Evolutionary conservation across 768 basidiomycete species (phyloP).

Genomic region (Fomitopsis pulvina): DNA sequence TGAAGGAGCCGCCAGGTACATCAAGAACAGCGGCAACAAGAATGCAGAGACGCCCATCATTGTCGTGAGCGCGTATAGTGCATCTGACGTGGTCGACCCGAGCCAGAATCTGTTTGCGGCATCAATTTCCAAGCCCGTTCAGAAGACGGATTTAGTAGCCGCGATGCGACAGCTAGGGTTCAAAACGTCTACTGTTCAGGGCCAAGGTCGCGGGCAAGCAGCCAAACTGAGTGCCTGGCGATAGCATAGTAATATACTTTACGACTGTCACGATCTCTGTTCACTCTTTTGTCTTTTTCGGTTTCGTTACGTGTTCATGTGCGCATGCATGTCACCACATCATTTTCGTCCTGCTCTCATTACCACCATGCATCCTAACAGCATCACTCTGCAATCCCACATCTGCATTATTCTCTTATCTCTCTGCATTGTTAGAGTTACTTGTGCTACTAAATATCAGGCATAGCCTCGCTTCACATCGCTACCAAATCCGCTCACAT

Average conservation of each 20-base stretch:
- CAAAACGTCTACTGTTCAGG: constrained; percentile 73
- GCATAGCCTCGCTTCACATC: constrained; percentile 3
- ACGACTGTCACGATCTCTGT: constrained; percentile 8
- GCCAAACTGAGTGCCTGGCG: constrained; percentile 13
- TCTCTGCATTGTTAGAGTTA: constrained; percentile 24
- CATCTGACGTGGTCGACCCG: constrained; percentile 54
- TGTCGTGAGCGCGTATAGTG: constrained; percentile 84
- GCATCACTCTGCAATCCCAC: constrained; percentile 13
- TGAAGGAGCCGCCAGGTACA: constrained; percentile 93
- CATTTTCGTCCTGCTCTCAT: constrained; percentile 12
- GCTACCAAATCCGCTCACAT: too few relatives aligned
- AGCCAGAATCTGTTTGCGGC: constrained; percentile 72
- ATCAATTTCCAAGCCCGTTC: constrained; percentile 82
- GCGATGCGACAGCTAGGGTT: constrained; percentile 85
- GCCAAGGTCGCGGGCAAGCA: constrained; percentile 29
- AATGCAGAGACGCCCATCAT: constrained; percentile 91
- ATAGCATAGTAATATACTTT: constrained; percentile 12
- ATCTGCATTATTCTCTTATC: constrained; percentile 16
- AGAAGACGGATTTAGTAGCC: constrained; percentile 77
- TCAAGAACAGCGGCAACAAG: constrained; percentile 94
- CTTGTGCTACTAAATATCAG: constrained; percentile 20
- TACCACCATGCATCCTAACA: constrained; percentile 12
- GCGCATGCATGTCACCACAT: constrained; percentile 16
- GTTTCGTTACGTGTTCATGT: constrained; percentile 9
- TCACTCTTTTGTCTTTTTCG: constrained; percentile 4